phyloP scores from a whole-genome alignment of 179 eudicot species.

The Kewa caespitosa region DNA sequence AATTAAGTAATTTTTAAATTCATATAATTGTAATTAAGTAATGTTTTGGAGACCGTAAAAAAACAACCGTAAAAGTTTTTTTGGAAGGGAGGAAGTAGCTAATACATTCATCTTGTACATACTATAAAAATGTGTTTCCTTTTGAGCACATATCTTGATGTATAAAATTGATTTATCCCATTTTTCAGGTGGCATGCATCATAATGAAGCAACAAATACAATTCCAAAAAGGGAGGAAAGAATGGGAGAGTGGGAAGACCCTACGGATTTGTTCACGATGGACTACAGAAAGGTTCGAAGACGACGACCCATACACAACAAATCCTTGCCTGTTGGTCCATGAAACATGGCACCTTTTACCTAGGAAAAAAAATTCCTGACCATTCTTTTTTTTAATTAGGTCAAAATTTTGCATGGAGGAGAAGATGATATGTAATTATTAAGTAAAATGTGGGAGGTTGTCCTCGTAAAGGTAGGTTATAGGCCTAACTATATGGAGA shows the following conservation, averaged over 20 bases:
- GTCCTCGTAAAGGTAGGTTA: conserved; percentile 23
- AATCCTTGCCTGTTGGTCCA: conserved; percentile 29
- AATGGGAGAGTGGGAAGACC: conserved; percentile 25
- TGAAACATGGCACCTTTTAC: conserved; percentile 27
- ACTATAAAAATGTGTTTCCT: not conserved
- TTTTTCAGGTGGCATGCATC: conserved; percentile 27
- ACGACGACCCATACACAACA: conserved; percentile 40
- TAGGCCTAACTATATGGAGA: conserved; percentile 10
- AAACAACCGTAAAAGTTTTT: not conserved
- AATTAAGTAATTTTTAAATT: no score
- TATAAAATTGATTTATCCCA: not conserved
- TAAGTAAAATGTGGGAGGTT: conserved; percentile 21
- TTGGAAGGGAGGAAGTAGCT: no score
- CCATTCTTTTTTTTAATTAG: conserved; percentile 20
- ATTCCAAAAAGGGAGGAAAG: conserved; percentile 13
- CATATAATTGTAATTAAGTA: no score
- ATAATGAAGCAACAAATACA: conserved; percentile 8
- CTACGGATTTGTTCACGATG: conserved; percentile 32
- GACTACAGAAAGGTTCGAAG: conserved; percentile 33
- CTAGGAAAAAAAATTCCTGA: not conserved
- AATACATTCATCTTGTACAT: no score
- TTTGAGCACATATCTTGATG: not conserved
- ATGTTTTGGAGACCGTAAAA: not conserved
- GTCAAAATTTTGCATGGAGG: conserved; percentile 28
- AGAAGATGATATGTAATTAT: conserved; percentile 25